These are phyloP conservation scores for Leucogyrophana mollusca DNA, from an alignment of 768 basidiomycete genomes.

Conservation along the genomic window DNA sequence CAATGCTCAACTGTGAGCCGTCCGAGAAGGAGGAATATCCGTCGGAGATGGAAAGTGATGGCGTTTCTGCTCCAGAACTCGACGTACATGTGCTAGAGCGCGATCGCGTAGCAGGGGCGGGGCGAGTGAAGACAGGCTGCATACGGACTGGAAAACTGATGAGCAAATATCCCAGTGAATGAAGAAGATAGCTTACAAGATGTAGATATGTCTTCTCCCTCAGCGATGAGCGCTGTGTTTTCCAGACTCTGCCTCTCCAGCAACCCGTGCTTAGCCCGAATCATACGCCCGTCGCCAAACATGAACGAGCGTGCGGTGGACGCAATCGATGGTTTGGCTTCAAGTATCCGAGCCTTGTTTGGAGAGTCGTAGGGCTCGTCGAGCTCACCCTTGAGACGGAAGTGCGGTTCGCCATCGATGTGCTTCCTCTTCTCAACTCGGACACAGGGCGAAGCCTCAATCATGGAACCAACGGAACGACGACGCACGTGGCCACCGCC, in stretches of 20 bases:
- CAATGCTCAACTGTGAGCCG: slow-evolving; percentile 77
- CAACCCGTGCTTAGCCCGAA: slow-evolving; percentile 58
- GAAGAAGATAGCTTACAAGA: slow-evolving; percentile 45
- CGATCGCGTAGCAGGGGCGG: slow-evolving; percentile 47
- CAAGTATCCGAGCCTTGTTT: slow-evolving; percentile 47
- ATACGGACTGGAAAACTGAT: slow-evolving; percentile 35
- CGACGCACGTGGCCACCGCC: slow-evolving; percentile 76
- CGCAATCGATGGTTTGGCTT: slow-evolving; percentile 60
- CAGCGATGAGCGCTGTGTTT: slow-evolving; percentile 59
- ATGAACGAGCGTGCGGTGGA: slow-evolving; percentile 56
- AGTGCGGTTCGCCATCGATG: slow-evolving; percentile 25
- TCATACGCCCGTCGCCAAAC: slow-evolving; percentile 70
- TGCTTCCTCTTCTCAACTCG: slow-evolving; percentile 65
- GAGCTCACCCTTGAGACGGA: slow-evolving; percentile 30
- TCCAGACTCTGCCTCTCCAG: slow-evolving; percentile 68
- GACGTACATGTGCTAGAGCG: slow-evolving; percentile 70
- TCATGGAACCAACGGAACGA: slow-evolving; percentile 60
- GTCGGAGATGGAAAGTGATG: slow-evolving; percentile 68
- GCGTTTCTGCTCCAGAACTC: slow-evolving; percentile 68
- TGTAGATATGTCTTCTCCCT: slow-evolving; percentile 56
- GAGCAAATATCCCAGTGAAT: slow-evolving; percentile 9
- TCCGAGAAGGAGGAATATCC: slow-evolving; percentile 64
- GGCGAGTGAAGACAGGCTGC: slow-evolving; percentile 62
- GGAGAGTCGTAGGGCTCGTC: slow-evolving; percentile 31
- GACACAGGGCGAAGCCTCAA: slow-evolving; percentile 70